Percentiles rank a stretch among this genome's conserved stretches.
Evolutionary conservation across 2,329 filamentous ascomycete genomes (phyloP).

Genomic region (Cytospora mali): DNA sequence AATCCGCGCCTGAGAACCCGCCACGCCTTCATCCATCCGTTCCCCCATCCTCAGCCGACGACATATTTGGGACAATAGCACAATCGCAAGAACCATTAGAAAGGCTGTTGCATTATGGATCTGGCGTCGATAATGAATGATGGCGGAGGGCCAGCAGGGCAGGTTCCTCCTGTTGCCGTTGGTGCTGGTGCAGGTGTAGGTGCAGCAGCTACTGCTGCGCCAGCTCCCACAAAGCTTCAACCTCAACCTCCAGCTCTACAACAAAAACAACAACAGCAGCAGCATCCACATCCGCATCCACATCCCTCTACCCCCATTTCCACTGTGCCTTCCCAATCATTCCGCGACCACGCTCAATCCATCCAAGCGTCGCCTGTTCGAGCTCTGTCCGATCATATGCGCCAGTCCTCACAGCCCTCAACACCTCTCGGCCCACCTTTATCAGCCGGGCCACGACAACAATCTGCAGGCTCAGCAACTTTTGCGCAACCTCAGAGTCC

Average conservation of each 20-base stretch:
- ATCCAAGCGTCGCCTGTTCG: conserved; percentile 53
- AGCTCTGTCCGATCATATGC: conserved; percentile 44
- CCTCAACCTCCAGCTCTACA: conserved; percentile 23
- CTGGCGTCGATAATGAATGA: conserved; percentile 59
- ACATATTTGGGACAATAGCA: conserved; percentile 1
- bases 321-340: conserved; percentile 46
- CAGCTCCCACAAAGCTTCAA: conserved; percentile 31
- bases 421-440: conserved; percentile 57
- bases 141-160: conserved; percentile 42
- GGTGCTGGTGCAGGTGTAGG: conserved; percentile 31
- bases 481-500: conserved; percentile 60
- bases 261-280: conserved; percentile 32
- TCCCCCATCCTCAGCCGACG: not conserved
- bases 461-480: conserved; percentile 43
- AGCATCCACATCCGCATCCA: conserved; percentile 36
- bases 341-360: conserved; percentile 54
- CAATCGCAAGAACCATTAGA: conserved; percentile 1
- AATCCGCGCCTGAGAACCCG: not conserved
- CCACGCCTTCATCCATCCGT: not conserved
- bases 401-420: conserved; percentile 57
- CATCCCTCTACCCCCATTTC: conserved; percentile 43
- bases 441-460: conserved; percentile 47
- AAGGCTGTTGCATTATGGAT: conserved; percentile 46
- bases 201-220: conserved; percentile 7
- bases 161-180: conserved; percentile 39